A percentile compares a stretch with the other conserved stretches of the same genome.
Conservation (phyloP, 768 basidiomycete species). For the Tylopilus vinaceipallidus region DNA sequence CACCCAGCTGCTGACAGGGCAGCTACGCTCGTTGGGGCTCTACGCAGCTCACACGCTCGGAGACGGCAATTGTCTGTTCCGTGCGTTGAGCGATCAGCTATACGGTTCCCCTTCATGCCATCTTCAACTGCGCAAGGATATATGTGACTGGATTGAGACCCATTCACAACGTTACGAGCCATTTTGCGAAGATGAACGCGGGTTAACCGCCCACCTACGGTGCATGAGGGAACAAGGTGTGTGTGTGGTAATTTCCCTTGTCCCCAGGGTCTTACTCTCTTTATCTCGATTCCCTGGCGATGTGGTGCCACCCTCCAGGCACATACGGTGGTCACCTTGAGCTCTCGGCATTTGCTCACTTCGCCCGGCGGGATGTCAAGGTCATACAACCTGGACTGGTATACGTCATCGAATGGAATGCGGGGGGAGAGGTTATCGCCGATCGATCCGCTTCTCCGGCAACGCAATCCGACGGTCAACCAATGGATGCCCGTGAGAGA, state of each 20-base stretch:
- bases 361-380: slow-evolving; percentile 77
- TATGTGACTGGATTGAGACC: slow-evolving; percentile 78
- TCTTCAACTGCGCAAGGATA: slow-evolving; percentile 61
- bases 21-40: slow-evolving; percentile 75
- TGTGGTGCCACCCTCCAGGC: slow-evolving; percentile 39
- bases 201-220: slow-evolving; percentile 65
- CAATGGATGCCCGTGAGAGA: slow-evolving; percentile 41
- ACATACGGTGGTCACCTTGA: slow-evolving; percentile 95
- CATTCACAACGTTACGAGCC: slow-evolving; percentile 76
- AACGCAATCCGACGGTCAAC: slow-evolving; percentile 24
- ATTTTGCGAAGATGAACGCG: slow-evolving; percentile 86
- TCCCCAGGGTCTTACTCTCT: not conserved
- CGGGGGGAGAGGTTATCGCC: slow-evolving; percentile 47
- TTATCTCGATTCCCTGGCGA: slow-evolving; percentile 12
- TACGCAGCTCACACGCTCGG: slow-evolving; percentile 87
- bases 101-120: slow-evolving; percentile 75
- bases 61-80: slow-evolving; percentile 93
- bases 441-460: slow-evolving; percentile 26
- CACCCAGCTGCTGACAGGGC: slow-evolving; percentile 62
- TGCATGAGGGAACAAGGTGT: slow-evolving; percentile 79
- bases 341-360: slow-evolving; percentile 87
- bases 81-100: slow-evolving; percentile 85
- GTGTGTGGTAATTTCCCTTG: slow-evolving; percentile 18
- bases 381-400: slow-evolving; percentile 91
- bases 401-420: slow-evolving; percentile 83